Evolutionary conservation across 2,329 filamentous ascomycete genomes (phyloP).

Genomic region (Aspergillaceae sp.): DNA sequence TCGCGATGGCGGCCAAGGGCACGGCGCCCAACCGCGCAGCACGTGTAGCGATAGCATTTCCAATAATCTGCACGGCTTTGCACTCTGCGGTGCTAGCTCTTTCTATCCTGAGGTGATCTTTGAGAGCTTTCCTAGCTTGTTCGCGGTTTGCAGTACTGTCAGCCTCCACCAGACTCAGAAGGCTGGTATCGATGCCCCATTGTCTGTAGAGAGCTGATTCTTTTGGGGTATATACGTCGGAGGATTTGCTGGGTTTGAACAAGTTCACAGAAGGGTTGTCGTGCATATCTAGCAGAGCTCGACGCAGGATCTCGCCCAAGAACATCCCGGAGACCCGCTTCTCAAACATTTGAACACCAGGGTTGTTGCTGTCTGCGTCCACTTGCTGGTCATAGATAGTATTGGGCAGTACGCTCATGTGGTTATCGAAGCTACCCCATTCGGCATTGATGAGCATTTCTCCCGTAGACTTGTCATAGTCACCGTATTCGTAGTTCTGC

Average conservation of each 20-base stretch:
- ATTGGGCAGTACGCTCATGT: slow-evolving; percentile 75
- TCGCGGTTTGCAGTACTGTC: slow-evolving; percentile 66
- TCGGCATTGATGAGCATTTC: slow-evolving; percentile 98
- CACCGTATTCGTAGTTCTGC: slow-evolving; percentile 42
- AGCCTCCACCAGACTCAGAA: slow-evolving; percentile 77
- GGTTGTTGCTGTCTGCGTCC: slow-evolving; percentile 75
- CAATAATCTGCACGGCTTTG: slow-evolving; percentile 74
- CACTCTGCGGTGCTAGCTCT: slow-evolving; percentile 75
- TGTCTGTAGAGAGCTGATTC: slow-evolving; percentile 62
- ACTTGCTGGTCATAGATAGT: slow-evolving; percentile 74
- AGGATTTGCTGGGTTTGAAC: slow-evolving; percentile 68
- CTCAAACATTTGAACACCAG: slow-evolving; percentile 96
- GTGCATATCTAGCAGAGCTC: slow-evolving; percentile 64
- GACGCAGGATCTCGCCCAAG: slow-evolving; percentile 82
- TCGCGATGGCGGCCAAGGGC: slow-evolving; percentile 73
- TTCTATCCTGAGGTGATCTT: slow-evolving; percentile 66
- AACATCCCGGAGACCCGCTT: slow-evolving; percentile 99
- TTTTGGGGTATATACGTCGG: slow-evolving; percentile 60
- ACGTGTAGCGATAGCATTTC: slow-evolving; percentile 75
- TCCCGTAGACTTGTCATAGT: slow-evolving; percentile 69
- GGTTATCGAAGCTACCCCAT: slow-evolving; percentile 97
- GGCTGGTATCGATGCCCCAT: slow-evolving; percentile 86
- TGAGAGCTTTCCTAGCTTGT: slow-evolving; percentile 67
- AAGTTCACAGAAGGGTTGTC: slow-evolving; percentile 58
- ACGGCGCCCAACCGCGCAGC: slow-evolving; percentile 82